Base-by-base conservation (phyloP, 2,329 filamentous ascomycete species). In the Helicocarpus griseus region DNA sequence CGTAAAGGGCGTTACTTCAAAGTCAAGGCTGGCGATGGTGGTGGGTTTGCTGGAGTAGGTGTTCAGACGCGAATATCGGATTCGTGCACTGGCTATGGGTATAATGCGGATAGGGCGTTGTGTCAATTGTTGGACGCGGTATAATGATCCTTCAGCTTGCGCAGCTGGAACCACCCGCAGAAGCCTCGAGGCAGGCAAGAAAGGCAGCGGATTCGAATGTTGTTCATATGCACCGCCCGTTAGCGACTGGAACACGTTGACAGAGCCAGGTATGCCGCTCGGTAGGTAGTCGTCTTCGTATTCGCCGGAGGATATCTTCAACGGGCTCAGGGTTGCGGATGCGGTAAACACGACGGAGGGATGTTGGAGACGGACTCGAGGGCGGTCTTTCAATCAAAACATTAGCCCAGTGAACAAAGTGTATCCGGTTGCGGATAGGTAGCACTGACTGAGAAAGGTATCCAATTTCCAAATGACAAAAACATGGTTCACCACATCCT, bases 201-300 rank as follows among this genome's bases (percentile, higher is more conserved):
- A 77, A 22, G 79, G 76, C 41, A 74, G 66, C 26, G 71, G 68
- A 22, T 38, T 31, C 13, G 38, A 36, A 2, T 33, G 69, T 50
- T 75, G 75, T 28, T 77, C 75, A 40, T 73, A 66, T 21, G 70
- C 68, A 17, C 70, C 68, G 41, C 68, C 69, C 21, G 74, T 71
- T 48, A 82, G 72, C 3, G 79, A 69, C 56, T 80, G 75, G 8
- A 83, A 68, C 14, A 83, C 69, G 54, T 82, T 83, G 8, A 74
- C 66, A 0, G 79, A 77, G n/a, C 77, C 70, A 5, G 78, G 77
- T n/a, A 77, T 67, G 43, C 74, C 69, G 45, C 76, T 74, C 14
- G 75, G 72, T 5, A 82, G 69, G 57, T 79, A 79, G 45, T 76
- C 73, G 55, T 77, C 73, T 31, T 75, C 69, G 19, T 65, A 58